Percentiles rank a stretch among this genome's conserved stretches.
These are phyloP conservation scores for Rutstroemia sp. DNA, from an alignment of 2,329 filamentous ascomycete genomes.

Conservation along the genomic window DNA sequence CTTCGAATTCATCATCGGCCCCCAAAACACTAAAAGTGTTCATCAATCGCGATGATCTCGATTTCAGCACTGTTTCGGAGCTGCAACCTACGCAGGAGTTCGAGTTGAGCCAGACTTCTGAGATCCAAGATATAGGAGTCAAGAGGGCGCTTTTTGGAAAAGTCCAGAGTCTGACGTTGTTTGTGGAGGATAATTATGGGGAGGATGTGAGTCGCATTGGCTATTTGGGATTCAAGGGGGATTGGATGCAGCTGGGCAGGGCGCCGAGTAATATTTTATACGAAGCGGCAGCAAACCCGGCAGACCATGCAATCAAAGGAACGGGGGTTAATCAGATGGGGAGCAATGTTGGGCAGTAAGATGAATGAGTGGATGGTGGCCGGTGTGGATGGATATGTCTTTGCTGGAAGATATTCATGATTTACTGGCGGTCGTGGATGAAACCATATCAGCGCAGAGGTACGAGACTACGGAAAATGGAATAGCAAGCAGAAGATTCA, in stretches of 20 bases:
- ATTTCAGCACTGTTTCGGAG: constrained; percentile 71
- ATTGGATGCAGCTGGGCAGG: constrained; percentile 80
- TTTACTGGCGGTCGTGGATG: not conserved
- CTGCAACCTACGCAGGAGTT: constrained; percentile 66
- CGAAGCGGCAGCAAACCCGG: constrained; percentile 87
- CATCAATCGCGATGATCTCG: constrained; percentile 78
- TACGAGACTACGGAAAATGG: no score
- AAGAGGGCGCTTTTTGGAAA: constrained; percentile 84
- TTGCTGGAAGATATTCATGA: not conserved
- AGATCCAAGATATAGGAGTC: constrained; percentile 81
- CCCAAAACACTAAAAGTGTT: constrained; percentile 82
- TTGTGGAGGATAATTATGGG: constrained; percentile 87
- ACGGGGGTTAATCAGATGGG: constrained; percentile 47
- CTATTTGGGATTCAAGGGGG: constrained; percentile 89
- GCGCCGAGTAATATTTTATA: constrained; percentile 84
- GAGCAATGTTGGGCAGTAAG: constrained; percentile 39
- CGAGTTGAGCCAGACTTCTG: constrained; percentile 67
- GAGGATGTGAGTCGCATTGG: constrained; percentile 68
- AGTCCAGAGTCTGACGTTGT: constrained; percentile 74
- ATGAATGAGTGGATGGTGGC: constrained; percentile 19
- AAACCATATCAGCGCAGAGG: no score
- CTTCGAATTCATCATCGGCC: constrained; percentile 60
- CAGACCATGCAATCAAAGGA: constrained; percentile 68
- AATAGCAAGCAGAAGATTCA: no score
- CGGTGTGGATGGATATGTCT: not conserved